These are phyloP conservation scores for Macrocybe gigantea DNA, from an alignment of 768 basidiomycete genomes.

Conservation along the genomic window DNA sequence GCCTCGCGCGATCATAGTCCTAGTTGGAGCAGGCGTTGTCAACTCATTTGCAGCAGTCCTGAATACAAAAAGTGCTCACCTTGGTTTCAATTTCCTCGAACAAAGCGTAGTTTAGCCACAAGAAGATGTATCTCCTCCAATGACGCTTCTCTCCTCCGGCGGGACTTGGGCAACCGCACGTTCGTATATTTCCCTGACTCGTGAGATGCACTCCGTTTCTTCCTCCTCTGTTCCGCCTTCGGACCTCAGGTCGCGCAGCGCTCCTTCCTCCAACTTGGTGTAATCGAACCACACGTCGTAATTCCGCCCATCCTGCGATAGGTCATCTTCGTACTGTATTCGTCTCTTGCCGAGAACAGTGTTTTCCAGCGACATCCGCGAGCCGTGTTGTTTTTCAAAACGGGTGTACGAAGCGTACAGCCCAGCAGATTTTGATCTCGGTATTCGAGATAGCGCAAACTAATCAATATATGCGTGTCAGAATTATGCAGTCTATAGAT, in stretches of 20 bases:
- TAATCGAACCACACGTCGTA: constrained; percentile 99
- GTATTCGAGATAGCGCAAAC: constrained; percentile 94
- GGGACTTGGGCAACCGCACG: constrained; percentile 94
- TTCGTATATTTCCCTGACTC: constrained; percentile 93
- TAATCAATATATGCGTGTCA: constrained; percentile 20
- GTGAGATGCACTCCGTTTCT: constrained; percentile 49
- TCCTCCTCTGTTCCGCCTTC: constrained; percentile 73
- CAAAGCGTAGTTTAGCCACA: constrained; percentile 93
- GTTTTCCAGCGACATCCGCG: constrained; percentile 78
- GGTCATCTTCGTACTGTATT: constrained; percentile 97
- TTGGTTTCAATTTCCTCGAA: constrained; percentile 97
- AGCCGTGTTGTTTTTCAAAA: constrained; percentile 98
- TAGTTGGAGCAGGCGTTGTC: constrained; percentile 19
- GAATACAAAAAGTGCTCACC: constrained; percentile 34
- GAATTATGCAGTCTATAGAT: background rate
- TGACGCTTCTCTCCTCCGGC: constrained; percentile 91
- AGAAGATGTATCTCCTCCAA: constrained; percentile 85
- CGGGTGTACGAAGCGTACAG: constrained; percentile 93
- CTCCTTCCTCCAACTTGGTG: constrained; percentile 86
- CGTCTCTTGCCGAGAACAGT: constrained; percentile 97
- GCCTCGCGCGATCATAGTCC: constrained; percentile 82
- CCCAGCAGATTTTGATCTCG: constrained; percentile 82
- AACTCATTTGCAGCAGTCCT: background rate
- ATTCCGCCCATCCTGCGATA: constrained; percentile 85
- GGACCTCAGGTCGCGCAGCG: constrained; percentile 66